A percentile compares a stretch with the other conserved stretches of the same genome.
phyloP scores from a whole-genome alignment of 2,329 filamentous ascomycete genomes.

The Rhynchosporium graminicola region DNA sequence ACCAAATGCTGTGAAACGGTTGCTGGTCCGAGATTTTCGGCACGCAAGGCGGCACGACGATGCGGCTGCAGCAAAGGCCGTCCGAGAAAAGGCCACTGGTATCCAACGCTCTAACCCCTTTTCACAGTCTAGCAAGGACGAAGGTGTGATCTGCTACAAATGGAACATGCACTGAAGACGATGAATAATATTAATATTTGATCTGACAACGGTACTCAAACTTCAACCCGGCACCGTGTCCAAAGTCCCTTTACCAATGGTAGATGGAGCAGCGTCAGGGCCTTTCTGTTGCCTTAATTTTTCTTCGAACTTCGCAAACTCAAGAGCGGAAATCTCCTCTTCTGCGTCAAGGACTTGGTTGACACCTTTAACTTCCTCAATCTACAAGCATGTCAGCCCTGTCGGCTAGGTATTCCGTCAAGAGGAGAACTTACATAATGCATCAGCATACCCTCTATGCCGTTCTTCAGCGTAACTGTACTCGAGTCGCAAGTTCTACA shows the following conservation, averaged over 20 bases:
- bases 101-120: neutral
- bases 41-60: neutral
- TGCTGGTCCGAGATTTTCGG: constrained; percentile 15
- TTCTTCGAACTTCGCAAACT: constrained; percentile 95
- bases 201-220: constrained; percentile 2
- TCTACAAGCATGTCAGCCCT: constrained; percentile 52
- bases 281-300: constrained; percentile 63
- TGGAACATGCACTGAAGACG: neutral
- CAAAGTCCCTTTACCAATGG: constrained; percentile 33
- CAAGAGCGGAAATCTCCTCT: constrained; percentile 81
- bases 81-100: neutral
- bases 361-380: constrained; percentile 93
- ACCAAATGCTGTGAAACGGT: constrained; percentile 30
- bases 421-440: constrained; percentile 69
- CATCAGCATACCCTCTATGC: constrained; percentile 98
- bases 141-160: neutral
- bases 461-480: constrained; percentile 94
- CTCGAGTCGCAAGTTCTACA: constrained; percentile 96
- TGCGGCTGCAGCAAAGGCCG: neutral
- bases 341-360: constrained; percentile 89
- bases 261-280: constrained; percentile 32
- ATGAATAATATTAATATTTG: neutral
- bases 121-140: neutral
- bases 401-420: neutral
- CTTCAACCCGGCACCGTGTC: constrained; percentile 34